Conservation (phyloP, 2,329 filamentous ascomycete species). For the Fusarium nelsonii region DNA sequence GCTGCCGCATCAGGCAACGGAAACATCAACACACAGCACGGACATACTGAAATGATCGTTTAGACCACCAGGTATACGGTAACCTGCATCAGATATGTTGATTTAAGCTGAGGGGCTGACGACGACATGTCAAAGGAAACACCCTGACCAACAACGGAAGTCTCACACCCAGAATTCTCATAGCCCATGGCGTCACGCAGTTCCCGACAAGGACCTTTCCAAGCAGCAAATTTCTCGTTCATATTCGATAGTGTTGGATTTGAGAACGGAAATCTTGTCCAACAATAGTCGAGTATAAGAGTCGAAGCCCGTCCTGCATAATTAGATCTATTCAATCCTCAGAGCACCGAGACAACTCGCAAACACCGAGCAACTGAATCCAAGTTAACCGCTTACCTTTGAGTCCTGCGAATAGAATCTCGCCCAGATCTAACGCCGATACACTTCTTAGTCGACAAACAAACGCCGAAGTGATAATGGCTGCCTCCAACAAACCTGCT, state of each 20-base stretch:
- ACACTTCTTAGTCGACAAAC: background rate
- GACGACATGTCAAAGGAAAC: slow-evolving; percentile 11
- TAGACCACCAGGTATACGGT: slow-evolving; percentile 3
- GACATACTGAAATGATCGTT: background rate
- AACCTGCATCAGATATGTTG: slow-evolving; percentile 16
- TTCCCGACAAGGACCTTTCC: background rate
- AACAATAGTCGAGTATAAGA: slow-evolving; percentile 23
- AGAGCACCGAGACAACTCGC: slow-evolving; percentile 6
- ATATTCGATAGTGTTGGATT: background rate
- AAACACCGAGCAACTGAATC: background rate
- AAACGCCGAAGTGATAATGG: slow-evolving; percentile 23
- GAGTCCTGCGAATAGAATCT: background rate
- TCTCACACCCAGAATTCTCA: slow-evolving; percentile 14
- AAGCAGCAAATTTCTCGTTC: background rate
- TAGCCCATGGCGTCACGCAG: slow-evolving; percentile 26
- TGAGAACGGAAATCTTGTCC: background rate
- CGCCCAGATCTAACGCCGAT: background rate
- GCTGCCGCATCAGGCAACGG: slow-evolving; percentile 18
- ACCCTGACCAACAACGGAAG: slow-evolving; percentile 32
- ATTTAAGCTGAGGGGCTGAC: slow-evolving; percentile 23
- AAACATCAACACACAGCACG: slow-evolving; percentile 1
- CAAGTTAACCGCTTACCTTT: background rate
- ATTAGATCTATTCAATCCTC: background rate
- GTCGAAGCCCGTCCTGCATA: background rate
- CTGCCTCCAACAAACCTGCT: background rate